Evolutionary conservation across 257 asterid species (phyloP).

Genomic region (Coffea canephora): DNA sequence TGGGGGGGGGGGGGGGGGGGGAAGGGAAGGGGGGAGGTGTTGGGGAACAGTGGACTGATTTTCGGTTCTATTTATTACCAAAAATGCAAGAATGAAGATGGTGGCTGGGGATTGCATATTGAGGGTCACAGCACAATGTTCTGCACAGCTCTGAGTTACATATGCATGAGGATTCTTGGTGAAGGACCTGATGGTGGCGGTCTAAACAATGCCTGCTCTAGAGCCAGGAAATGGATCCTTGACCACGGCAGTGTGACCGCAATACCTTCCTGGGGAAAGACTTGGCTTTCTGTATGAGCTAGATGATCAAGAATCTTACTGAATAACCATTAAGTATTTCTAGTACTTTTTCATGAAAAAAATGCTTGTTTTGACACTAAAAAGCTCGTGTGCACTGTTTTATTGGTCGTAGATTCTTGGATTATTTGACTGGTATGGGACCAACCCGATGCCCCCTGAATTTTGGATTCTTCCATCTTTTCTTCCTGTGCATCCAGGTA

Average conservation of each 20-base stretch:
- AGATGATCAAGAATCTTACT: not conserved
- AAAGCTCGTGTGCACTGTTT: not conserved
- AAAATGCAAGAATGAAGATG: conserved; percentile 44
- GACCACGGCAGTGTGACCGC: conserved; percentile 38
- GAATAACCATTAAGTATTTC: too few species aligned
- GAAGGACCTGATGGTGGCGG: conserved; percentile 30
- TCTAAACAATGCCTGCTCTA: conserved; percentile 23
- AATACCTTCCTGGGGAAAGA: conserved; percentile 54
- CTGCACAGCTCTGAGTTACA: conserved; percentile 36
- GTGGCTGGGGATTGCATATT: conserved; percentile 58
- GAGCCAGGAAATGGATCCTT: conserved; percentile 45
- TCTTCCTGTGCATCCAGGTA: conserved; percentile 35
- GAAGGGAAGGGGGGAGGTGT: not conserved
- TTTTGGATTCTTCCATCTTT: conserved; percentile 35
- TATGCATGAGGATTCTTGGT: conserved; percentile 39
- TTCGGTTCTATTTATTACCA: not conserved
- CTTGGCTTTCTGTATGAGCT: conserved; percentile 43
- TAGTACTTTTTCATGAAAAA: too few species aligned
- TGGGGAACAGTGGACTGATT: not conserved
- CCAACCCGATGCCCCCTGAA: conserved; percentile 34
- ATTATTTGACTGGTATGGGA: conserved; percentile 29
- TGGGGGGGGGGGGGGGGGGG: too few species aligned
- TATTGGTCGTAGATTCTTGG: conserved; percentile 19
- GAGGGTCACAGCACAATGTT: conserved; percentile 54
- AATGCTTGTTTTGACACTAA: not conserved